Conservation (phyloP, 2,329 filamentous ascomycete genomes). For the Sclerotinia minor region DNA sequence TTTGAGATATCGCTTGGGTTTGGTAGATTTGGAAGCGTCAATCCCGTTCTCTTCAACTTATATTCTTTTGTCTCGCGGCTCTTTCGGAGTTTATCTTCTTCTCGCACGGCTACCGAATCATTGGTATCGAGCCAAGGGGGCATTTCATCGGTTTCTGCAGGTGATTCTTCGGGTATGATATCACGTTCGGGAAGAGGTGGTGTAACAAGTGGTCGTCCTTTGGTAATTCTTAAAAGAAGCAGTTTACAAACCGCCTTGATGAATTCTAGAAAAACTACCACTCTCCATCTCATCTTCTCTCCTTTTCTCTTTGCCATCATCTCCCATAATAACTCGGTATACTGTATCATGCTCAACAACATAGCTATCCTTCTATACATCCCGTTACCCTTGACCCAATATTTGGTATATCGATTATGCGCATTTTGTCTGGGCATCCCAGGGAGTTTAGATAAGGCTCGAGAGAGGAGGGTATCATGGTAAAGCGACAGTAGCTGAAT, state of each 20-base stretch:
- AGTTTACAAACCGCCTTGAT: constrained; percentile 84
- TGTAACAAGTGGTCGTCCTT: constrained; percentile 76
- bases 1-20: constrained; percentile 78
- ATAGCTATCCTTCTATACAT: constrained; percentile 81
- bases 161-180: constrained; percentile 60
- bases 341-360: constrained; percentile 84
- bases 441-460: constrained; percentile 59
- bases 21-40: constrained; percentile 81
- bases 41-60: constrained; percentile 91
- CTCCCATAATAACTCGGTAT: constrained; percentile 94
- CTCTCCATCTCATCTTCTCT: constrained; percentile 81
- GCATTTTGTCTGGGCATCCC: constrained; percentile 51
- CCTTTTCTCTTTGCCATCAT: constrained; percentile 90
- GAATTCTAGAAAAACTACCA: constrained; percentile 80
- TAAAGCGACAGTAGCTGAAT: constrained; percentile 90
- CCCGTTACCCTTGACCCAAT: constrained; percentile 62
- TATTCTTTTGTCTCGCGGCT: constrained; percentile 56
- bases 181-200: constrained; percentile 87
- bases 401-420: constrained; percentile 66
- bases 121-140: constrained; percentile 44
- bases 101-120: constrained; percentile 30
- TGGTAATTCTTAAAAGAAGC: constrained; percentile 77
- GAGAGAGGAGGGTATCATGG: constrained; percentile 82
- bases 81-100: constrained; percentile 20
- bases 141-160: constrained; percentile 48